Base-by-base conservation (phyloP, 306 rosid species). In the Abrus precatorius region DNA sequence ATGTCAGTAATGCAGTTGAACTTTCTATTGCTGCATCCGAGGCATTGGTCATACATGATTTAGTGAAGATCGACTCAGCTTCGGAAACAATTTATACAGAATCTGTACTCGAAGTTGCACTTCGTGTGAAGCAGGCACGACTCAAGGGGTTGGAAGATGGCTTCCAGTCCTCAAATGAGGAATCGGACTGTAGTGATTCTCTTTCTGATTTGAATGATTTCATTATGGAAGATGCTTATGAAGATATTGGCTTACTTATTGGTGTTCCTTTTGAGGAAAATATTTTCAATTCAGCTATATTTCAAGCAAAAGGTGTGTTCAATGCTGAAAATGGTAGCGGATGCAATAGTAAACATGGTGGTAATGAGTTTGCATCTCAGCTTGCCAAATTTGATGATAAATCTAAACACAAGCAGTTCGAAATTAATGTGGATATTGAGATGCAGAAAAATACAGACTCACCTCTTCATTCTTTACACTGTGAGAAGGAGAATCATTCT, bases 1-100 rank as follows among this genome's bases (percentile, higher is more conserved):
- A 84, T 73, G 76, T 86, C 79, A 77, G 84, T 57, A 79, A 84
- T 83, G 93, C 94, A 74, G 88, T 91, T 76, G 91, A 95, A 65
- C 92, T 92, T 49, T 92, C 92, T 63, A 83, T 91, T 77, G 91
- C 87, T 10, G 98, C 98, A 77, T 95, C 98, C 55, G 98, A 95
- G 82, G 97, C 97, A 84, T 47, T 95, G 80, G 94, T 87, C 82
- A 90, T 95, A 83, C 89, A 95, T 76, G 97, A 92, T 74, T 72
- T 87, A 65, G 82, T 81, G 32, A 85, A 86, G 80, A 59, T 43
- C 83, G 92, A 68, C 73, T 67, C 84, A 70, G 75, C 75, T 79
- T 68, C 72, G 34, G 88, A 90, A 77, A 80, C 78, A 81, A 38
- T 85, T 54, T 82, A 74, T 77, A 53, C 86, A 54, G 86, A 84